phyloP scores from a whole-genome alignment of 192 early-diverging fungal genomes.

The Rhizophagus sp. region DNA sequence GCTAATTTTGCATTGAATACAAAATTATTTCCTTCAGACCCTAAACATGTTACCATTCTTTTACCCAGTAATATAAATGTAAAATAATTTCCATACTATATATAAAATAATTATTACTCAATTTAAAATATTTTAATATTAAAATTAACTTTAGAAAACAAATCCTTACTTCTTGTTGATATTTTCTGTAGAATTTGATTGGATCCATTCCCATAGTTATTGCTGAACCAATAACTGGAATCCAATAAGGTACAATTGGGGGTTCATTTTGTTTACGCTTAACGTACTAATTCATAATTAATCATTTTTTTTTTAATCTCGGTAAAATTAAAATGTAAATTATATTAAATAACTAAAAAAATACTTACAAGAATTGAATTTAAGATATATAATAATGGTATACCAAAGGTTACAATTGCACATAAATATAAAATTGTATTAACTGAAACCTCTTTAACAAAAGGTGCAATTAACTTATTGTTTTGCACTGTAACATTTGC shows the following conservation, averaged over 20 bases:
- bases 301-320: not conserved
- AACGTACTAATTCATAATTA: not conserved
- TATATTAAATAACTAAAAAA: not conserved
- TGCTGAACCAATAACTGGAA: slow-evolving; percentile 90
- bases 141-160: not conserved
- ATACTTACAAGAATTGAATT: not conserved
- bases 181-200: slow-evolving; percentile 81
- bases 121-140: not conserved
- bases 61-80: slow-evolving; percentile 93
- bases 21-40: slow-evolving; percentile 94
- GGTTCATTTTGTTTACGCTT: slow-evolving; percentile 56
- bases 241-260: slow-evolving; percentile 70
- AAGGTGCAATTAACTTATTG: not conserved
- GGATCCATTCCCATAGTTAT: slow-evolving; percentile 88
- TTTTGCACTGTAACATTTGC: not conserved
- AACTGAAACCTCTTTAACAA: not conserved
- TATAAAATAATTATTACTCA: not conserved
- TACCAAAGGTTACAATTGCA: not conserved
- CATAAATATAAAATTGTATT: slow-evolving; percentile 10
- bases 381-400: not conserved
- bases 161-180: slow-evolving; percentile 60
- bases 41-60: slow-evolving; percentile 85
- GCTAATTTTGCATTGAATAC: slow-evolving; percentile 91
- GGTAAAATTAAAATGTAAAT: not conserved
- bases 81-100: slow-evolving; percentile 83